These are phyloP conservation scores for Cercospora sp. DNA, from an alignment of 2,329 filamentous ascomycete genomes.

Conservation along the genomic window DNA sequence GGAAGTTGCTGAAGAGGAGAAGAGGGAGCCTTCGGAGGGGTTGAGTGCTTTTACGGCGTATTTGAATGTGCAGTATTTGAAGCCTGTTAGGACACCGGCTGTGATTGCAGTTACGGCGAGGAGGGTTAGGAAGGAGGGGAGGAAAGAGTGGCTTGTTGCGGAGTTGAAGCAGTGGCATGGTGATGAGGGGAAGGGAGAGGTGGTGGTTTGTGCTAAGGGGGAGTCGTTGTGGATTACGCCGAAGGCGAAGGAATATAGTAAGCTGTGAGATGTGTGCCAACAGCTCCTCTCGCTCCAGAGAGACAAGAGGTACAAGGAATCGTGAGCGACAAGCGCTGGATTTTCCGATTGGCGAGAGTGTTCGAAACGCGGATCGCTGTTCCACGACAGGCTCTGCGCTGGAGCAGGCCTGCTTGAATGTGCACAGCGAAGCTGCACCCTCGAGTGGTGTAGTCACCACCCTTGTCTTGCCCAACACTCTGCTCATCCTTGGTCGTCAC, in stretches of 20 bases:
- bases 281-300: too few relatives aligned
- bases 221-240: slow-evolving; percentile 56
- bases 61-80: slow-evolving; percentile 58
- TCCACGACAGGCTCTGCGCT: background rate
- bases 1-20: slow-evolving; percentile 22
- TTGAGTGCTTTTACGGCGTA: slow-evolving; percentile 52
- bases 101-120: slow-evolving; percentile 51
- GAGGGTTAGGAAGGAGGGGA: slow-evolving; percentile 50
- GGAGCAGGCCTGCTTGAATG: background rate
- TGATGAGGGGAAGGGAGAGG: slow-evolving; percentile 44
- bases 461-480: too few relatives aligned
- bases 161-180: slow-evolving; percentile 44
- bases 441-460: too few relatives aligned
- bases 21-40: slow-evolving; percentile 29
- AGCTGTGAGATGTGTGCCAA: slow-evolving; percentile 7
- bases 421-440: too few relatives aligned
- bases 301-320: too few relatives aligned
- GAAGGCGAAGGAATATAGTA: slow-evolving; percentile 19
- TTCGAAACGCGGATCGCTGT: background rate
- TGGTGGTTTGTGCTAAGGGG: slow-evolving; percentile 52
- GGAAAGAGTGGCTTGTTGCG: slow-evolving; percentile 56
- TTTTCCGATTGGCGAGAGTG: background rate
- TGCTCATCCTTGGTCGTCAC: too few relatives aligned
- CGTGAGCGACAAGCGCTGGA: background rate
- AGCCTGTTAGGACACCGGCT: slow-evolving; percentile 54